Base-by-base conservation (phyloP, 1,139 yeast species). In the Pichiaceae sp. region DNA sequence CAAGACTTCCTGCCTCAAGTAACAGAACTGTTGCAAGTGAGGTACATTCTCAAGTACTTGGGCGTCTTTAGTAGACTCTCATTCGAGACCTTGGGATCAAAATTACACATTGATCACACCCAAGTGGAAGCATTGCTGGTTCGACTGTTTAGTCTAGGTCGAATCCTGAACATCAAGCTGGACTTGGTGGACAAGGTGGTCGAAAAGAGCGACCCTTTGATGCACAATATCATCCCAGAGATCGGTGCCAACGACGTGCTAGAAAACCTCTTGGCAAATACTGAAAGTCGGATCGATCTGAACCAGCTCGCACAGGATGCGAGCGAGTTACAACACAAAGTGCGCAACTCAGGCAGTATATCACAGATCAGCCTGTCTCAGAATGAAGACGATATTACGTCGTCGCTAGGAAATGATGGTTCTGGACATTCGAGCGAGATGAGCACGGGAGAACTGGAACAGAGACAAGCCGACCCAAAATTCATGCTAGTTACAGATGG, bases 101-200 rank as follows among this genome's bases (percentile, higher is more conserved):
- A 42, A 30, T 28, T 53, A 11, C 40, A 43, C 9, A 38, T 53
- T 3, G 19, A 33, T 15, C 29, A 33, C 6, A 17, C 16, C 8
- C 31, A 41, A 11, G 37, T 53, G 20, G 54, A 51, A 29, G 34
- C 21, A 37, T 54, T 54, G 16, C 29, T 53, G 5, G 25, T 55
- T 3, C 64, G 59, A 38, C 53, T 78, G 34, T 68, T 70, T 19
- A 61, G 66, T 30, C 62, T 62, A 24, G 78, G 77, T 3, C 59
- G 62, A 39, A 47, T 77, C 7, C 51, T 59, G 4, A 53, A 61
- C 30, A 61, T 70, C 9, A 64, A 64, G 34, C 52, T 79, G 11
- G 78, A 79, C 49, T 62, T 66, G 35, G 56, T 63, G 1, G 59
- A 64, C n/a, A 34, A 38, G n/a, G 34, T 32, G 4, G 35, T 51